Evolutionary conservation across 2,329 filamentous ascomycete species (phyloP).

Genomic region (Chrysoporthe puriensis): DNA sequence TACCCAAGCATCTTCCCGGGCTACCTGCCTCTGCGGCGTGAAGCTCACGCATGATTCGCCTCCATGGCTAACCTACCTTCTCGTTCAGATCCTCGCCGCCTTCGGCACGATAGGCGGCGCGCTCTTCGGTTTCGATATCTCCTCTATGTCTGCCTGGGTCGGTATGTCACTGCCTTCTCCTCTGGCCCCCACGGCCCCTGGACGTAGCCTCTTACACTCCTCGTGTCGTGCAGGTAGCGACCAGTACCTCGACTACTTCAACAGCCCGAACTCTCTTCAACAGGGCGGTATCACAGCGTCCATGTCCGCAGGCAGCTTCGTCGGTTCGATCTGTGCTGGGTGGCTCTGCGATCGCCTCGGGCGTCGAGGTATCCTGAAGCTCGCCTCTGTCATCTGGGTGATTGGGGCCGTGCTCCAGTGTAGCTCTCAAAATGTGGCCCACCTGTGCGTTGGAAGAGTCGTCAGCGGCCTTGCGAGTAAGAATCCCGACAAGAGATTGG

Average conservation of each 20-base stretch:
- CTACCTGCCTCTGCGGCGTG: not conserved
- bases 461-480: constrained; percentile 63
- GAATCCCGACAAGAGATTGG: not conserved
- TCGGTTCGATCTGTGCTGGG: constrained; percentile 58
- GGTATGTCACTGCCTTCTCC: not conserved
- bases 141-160: constrained; percentile 71
- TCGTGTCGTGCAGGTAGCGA: constrained; percentile 44
- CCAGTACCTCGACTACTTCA: constrained; percentile 28
- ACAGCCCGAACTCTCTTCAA: constrained; percentile 41
- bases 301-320: constrained; percentile 74
- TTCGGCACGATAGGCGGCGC: constrained; percentile 57
- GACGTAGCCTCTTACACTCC: not conserved
- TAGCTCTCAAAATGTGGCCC: constrained; percentile 59
- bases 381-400: constrained; percentile 54
- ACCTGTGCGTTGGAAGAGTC: constrained; percentile 72
- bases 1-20: not conserved
- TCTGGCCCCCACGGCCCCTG: not conserved
- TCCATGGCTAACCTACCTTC: not conserved
- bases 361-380: constrained; percentile 53
- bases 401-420: constrained; percentile 28
- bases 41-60: not conserved
- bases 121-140: constrained; percentile 80
- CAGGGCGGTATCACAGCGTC: constrained; percentile 74
- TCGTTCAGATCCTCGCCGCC: constrained; percentile 10
- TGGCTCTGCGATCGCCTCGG: constrained; percentile 55